Conservation (phyloP, 75 land plant genomes). For the Cryptomeria japonica region DNA sequence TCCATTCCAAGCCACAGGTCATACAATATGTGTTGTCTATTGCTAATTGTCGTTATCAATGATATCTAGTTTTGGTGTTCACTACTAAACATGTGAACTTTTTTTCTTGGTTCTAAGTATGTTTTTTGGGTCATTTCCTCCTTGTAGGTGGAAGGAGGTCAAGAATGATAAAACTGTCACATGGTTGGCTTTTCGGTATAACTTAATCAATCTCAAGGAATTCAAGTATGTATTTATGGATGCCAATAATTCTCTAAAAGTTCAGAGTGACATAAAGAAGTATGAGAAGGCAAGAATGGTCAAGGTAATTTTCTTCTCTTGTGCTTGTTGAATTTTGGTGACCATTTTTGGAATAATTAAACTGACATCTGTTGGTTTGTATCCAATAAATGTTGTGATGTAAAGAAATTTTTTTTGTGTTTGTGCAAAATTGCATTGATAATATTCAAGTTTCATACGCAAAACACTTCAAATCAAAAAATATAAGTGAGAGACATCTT, state of each 20-base stretch:
- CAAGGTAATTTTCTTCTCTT: constrained; percentile 47
- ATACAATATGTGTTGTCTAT: neutral
- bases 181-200: constrained; percentile 98
- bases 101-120: neutral
- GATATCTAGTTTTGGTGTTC: neutral
- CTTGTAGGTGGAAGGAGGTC: constrained; percentile 89
- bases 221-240: constrained; percentile 93
- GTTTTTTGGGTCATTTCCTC: neutral
- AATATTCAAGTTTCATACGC: constrained; percentile 79
- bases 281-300: constrained; percentile 93
- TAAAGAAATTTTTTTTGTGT: neutral
- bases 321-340: neutral
- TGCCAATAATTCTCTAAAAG: constrained; percentile 92
- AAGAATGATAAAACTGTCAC: constrained; percentile 95
- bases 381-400: neutral
- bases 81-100: neutral
- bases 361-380: neutral
- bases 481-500: constrained; percentile 73
- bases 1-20: constrained; percentile 95
- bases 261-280: constrained; percentile 98
- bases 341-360: neutral
- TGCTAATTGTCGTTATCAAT: neutral
- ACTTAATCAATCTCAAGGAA: constrained; percentile 91
- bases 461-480: constrained; percentile 66
- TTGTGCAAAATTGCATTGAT: constrained; percentile 70